Evolutionary conservation across 768 basidiomycete species (phyloP).

Genomic region (Lepiota brunneoincarnata): DNA sequence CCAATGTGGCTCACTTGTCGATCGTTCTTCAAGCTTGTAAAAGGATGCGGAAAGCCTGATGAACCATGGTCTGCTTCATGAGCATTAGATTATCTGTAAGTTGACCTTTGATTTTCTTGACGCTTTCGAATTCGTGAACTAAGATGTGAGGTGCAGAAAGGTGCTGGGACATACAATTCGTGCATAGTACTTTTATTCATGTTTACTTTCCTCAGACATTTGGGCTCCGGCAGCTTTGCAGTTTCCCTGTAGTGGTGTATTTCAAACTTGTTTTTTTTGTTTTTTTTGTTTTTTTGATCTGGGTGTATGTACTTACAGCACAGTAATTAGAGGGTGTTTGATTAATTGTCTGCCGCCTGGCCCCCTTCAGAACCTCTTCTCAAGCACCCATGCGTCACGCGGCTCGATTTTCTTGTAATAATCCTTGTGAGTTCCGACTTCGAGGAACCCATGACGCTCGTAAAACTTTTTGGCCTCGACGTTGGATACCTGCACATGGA

Average conservation of each 20-base stretch:
- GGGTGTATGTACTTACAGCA: constrained; percentile 5
- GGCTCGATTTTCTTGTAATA: constrained; percentile 92
- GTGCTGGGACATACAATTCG: background rate
- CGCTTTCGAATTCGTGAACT: background rate
- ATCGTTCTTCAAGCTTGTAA: constrained; percentile 55
- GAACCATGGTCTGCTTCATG: constrained; percentile 34
- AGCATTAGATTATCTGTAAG: constrained; percentile 4
- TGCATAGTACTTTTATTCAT: background rate
- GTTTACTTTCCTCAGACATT: background rate
- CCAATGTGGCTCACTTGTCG: constrained; percentile 14
- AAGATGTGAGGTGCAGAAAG: background rate
- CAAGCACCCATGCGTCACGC: constrained; percentile 84
- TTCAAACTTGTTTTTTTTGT: background rate
- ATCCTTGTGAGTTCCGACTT: constrained; percentile 59
- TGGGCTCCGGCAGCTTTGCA: background rate
- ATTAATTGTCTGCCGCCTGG: background rate
- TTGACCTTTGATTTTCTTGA: background rate
- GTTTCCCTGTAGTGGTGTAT: background rate
- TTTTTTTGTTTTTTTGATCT: background rate
- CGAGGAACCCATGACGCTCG: constrained; percentile 77
- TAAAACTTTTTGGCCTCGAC: constrained; percentile 76
- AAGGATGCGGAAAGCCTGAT: constrained; percentile 73
- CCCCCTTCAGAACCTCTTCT: constrained; percentile 33
- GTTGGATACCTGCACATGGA: constrained; percentile 89
- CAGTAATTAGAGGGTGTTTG: background rate